These are phyloP conservation scores for Cytospora mali DNA, from an alignment of 2,329 filamentous ascomycete genomes.

Conservation along the genomic window DNA sequence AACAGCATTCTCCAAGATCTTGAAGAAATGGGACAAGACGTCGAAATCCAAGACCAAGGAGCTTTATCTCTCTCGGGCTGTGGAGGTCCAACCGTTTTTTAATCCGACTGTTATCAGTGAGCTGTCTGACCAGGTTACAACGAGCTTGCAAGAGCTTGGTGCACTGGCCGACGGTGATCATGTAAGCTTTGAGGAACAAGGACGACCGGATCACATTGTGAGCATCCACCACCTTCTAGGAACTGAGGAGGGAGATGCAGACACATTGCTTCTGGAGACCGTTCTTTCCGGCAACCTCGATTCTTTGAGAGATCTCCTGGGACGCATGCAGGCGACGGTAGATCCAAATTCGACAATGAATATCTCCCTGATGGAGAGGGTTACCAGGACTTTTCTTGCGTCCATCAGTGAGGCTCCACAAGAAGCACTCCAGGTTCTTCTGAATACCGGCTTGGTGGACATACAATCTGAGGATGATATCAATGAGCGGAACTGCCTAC, in stretches of 20 bases:
- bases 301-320: conserved; percentile 78
- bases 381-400: conserved; percentile 88
- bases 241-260: conserved; percentile 86
- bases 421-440: conserved; percentile 72
- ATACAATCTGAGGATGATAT: conserved; percentile 96
- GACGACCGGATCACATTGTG: conserved; percentile 60
- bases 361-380: conserved; percentile 66
- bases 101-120: conserved; percentile 97
- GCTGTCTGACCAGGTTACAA: conserved; percentile 94
- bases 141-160: conserved; percentile 90
- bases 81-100: conserved; percentile 98
- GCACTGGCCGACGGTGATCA: conserved; percentile 97
- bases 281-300: conserved; percentile 80
- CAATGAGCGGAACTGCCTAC: conserved; percentile 93
- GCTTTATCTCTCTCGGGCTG: conserved; percentile 90
- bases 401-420: conserved; percentile 84
- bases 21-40: conserved; percentile 99
- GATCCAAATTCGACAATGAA: conserved; percentile 47
- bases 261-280: conserved; percentile 84
- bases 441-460: conserved; percentile 82
- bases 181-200: conserved; percentile 70
- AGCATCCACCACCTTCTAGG: conserved; percentile 67
- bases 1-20: conserved; percentile 95
- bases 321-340: conserved; percentile 62
- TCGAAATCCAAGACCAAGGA: conserved; percentile 99